A percentile compares a stretch with the other conserved stretches of the same genome.
phyloP scores from a whole-genome alignment of 305 asterid species.

The Fraxinus floribunda region DNA sequence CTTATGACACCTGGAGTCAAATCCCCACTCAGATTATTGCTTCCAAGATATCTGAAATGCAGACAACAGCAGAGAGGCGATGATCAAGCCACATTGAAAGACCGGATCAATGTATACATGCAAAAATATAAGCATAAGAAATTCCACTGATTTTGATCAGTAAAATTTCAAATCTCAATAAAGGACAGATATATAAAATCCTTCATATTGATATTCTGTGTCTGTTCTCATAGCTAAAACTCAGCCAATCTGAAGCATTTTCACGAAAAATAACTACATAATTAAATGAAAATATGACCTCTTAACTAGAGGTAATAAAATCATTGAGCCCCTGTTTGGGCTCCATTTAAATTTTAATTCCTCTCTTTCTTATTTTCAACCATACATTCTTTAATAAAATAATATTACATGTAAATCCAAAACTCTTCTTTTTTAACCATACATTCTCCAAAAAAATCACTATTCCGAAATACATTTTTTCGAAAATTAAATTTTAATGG shows the following conservation, averaged over 20 bases:
- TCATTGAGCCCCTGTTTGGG: not conserved
- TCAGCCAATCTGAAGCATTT: not conserved
- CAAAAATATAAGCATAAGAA: not conserved
- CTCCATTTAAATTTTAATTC: not conserved
- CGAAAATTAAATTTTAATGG: not conserved
- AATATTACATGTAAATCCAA: not conserved
- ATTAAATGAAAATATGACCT: not conserved
- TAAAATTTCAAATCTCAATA: not conserved
- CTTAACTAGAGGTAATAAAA: not conserved
- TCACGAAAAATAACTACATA: not conserved
- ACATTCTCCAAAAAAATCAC: not conserved
- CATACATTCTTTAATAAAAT: no score
- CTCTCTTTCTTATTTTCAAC: not conserved
- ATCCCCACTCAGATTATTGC: slow-evolving; percentile 58
- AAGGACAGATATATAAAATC: not conserved
- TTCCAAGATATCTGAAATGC: slow-evolving; percentile 64
- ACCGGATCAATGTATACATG: not conserved
- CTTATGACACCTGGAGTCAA: slow-evolving; percentile 43
- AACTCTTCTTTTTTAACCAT: not conserved
- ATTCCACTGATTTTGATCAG: not conserved
- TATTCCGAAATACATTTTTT: not conserved
- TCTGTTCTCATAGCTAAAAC: not conserved
- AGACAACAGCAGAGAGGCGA: slow-evolving; percentile 7
- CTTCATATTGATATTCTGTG: not conserved
- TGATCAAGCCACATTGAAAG: not conserved